Percentiles rank a stretch among this genome's conserved stretches.
Evolutionary conservation across 2,329 filamentous ascomycete genomes (phyloP).

Genomic region (Fusarium praegraminearum): DNA sequence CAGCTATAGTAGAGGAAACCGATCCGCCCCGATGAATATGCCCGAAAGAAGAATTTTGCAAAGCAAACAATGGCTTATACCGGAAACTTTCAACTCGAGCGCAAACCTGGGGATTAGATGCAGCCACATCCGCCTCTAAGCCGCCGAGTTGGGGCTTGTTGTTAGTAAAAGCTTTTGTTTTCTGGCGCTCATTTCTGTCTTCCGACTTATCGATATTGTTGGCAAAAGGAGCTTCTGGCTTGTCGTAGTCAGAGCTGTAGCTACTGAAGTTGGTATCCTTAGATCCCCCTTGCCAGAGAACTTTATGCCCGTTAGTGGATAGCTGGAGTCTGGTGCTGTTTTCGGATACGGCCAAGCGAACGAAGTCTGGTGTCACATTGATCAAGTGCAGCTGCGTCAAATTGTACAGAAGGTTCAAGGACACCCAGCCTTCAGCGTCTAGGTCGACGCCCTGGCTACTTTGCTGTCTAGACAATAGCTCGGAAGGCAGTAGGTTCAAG

Average conservation of each 20-base stretch:
- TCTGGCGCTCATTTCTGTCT: constrained; percentile 60
- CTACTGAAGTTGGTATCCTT: constrained; percentile 74
- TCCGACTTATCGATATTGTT: constrained; percentile 59
- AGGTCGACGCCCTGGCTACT: constrained; percentile 62
- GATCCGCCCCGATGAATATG: constrained; percentile 63
- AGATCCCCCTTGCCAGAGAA: constrained; percentile 80
- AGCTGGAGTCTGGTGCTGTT: constrained; percentile 82
- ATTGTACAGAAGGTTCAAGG: constrained; percentile 82
- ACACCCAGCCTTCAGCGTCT: constrained; percentile 81
- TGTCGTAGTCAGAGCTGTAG: constrained; percentile 67
- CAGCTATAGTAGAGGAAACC: constrained; percentile 60
- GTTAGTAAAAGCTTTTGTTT: constrained; percentile 52
- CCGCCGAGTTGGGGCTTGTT: constrained; percentile 52
- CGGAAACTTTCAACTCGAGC: constrained; percentile 64
- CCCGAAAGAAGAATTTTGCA: constrained; percentile 60
- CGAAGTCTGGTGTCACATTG: constrained; percentile 82
- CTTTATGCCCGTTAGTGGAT: constrained; percentile 80
- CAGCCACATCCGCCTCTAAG: constrained; percentile 56
- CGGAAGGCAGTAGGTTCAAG: constrained; percentile 74
- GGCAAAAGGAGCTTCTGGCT: constrained; percentile 61
- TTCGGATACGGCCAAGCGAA: constrained; percentile 76
- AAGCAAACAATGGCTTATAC: constrained; percentile 73
- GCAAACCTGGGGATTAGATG: constrained; percentile 54
- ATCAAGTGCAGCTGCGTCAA: constrained; percentile 88
- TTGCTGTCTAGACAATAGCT: constrained; percentile 61